phyloP scores from a whole-genome alignment of 768 basidiomycete genomes.

The Russula vinacea region DNA sequence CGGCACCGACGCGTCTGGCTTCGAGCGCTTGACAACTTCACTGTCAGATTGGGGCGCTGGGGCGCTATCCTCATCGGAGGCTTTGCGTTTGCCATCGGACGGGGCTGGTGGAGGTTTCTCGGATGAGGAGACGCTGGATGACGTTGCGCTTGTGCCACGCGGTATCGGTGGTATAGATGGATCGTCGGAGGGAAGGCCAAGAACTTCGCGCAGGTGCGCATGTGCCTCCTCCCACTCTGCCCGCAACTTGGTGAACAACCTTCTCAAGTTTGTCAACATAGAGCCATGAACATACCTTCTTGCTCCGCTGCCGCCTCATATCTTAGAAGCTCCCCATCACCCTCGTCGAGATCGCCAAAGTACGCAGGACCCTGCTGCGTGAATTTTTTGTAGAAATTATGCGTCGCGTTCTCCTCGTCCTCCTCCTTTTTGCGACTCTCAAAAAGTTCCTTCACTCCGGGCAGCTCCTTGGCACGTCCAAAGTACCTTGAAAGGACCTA shows the following conservation, averaged over 20 bases:
- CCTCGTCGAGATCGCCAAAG: slow-evolving; percentile 89
- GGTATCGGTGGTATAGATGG: slow-evolving; percentile 52
- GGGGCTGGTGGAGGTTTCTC: slow-evolving; percentile 30
- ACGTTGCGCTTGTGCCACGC: slow-evolving; percentile 35
- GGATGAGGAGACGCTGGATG: slow-evolving; percentile 33
- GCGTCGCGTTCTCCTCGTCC: slow-evolving; percentile 79
- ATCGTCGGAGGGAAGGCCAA: slow-evolving; percentile 38
- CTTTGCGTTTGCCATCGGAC: slow-evolving; percentile 53
- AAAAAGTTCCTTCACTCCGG: slow-evolving; percentile 94
- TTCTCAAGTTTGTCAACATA: background rate
- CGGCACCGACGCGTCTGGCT: slow-evolving; percentile 29
- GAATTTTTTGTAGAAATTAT: slow-evolving; percentile 82
- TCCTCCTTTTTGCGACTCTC: slow-evolving; percentile 80
- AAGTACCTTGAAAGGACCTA: slow-evolving; percentile 66
- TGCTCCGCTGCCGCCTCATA: slow-evolving; percentile 72
- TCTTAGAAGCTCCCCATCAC: slow-evolving; percentile 59
- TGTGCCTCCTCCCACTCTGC: slow-evolving; percentile 18
- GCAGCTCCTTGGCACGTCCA: slow-evolving; percentile 92
- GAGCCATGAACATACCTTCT: slow-evolving; percentile 47
- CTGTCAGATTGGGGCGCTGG: slow-evolving; percentile 36
- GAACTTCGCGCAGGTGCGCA: slow-evolving; percentile 19
- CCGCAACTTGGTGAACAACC: background rate
- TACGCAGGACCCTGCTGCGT: slow-evolving; percentile 83
- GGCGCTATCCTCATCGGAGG: slow-evolving; percentile 44
- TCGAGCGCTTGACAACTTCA: slow-evolving; percentile 37